A percentile compares a stretch with the other conserved stretches of the same genome.
These are phyloP conservation scores for Fusarium paranaense DNA, from an alignment of 2,329 filamentous ascomycete genomes.

Conservation along the genomic window DNA sequence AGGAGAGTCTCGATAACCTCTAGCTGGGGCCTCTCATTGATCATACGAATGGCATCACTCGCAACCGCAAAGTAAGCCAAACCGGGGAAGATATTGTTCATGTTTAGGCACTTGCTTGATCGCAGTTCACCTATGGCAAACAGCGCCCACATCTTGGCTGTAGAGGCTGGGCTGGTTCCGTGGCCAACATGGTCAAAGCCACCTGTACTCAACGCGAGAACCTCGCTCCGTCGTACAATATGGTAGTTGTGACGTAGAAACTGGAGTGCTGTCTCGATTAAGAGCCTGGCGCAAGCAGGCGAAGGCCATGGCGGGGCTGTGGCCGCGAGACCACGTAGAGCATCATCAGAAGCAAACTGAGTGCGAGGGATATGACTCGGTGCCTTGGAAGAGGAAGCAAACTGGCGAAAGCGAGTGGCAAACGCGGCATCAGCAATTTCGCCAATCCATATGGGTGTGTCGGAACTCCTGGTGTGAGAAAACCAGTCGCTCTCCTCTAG, in stretches of 20 bases:
- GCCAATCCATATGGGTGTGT: slow-evolving; percentile 20
- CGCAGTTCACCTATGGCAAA: background rate
- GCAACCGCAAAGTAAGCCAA: slow-evolving; percentile 18
- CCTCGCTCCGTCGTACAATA: background rate
- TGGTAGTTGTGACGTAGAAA: background rate
- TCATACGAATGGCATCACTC: slow-evolving; percentile 5
- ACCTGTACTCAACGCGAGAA: background rate
- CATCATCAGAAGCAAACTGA: slow-evolving; percentile 3
- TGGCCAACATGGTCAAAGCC: background rate
- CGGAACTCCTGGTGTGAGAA: slow-evolving; percentile 8
- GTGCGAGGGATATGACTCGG: slow-evolving; percentile 14
- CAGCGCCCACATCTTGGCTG: background rate
- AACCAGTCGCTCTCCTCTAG: slow-evolving; percentile 20
- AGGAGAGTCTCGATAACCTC: slow-evolving; percentile 12
- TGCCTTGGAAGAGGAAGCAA: slow-evolving; percentile 6
- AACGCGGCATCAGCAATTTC: slow-evolving; percentile 28
- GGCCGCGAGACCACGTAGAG: background rate
- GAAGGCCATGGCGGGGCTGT: background rate
- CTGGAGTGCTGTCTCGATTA: background rate
- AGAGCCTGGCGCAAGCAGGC: background rate
- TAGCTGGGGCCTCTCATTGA: slow-evolving; percentile 18
- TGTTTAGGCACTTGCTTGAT: background rate
- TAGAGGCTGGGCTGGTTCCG: background rate
- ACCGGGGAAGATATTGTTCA: slow-evolving; percentile 2
- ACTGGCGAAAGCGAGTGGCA: slow-evolving; percentile 25